A percentile compares a stretch with the other conserved stretches of the same genome.
These are phyloP conservation scores for Bocquillonia castaneifolia DNA, from an alignment of 441 rosid genomes.

Conservation along the genomic window DNA sequence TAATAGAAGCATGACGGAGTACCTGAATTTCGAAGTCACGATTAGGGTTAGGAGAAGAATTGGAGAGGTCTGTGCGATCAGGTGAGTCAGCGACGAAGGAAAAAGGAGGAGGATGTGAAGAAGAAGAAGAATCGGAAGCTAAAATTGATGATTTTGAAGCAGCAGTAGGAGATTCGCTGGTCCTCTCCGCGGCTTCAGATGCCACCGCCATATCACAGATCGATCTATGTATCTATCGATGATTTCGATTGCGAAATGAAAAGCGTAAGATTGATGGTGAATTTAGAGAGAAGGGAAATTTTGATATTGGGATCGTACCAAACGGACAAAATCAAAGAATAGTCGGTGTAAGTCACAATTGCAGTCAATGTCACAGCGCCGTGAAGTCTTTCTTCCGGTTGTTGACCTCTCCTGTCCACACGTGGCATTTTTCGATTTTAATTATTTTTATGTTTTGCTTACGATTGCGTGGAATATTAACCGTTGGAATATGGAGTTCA, in stretches of 20 bases:
- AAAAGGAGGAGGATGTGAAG: constrained; percentile 31
- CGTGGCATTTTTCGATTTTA: too few relatives aligned
- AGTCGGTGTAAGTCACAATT: constrained; percentile 6
- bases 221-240: constrained; percentile 1
- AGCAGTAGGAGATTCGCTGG: constrained; percentile 40
- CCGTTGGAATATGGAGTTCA: too few relatives aligned
- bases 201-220: constrained; percentile 45
- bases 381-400: too few relatives aligned
- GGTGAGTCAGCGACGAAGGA: constrained; percentile 39
- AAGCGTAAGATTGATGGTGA: too few relatives aligned
- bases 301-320: constrained; percentile 1
- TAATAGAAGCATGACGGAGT: too few relatives aligned
- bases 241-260: not conserved
- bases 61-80: constrained; percentile 46
- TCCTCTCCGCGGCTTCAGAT: constrained; percentile 36
- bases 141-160: constrained; percentile 37
- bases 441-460: too few relatives aligned
- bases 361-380: constrained; percentile 29
- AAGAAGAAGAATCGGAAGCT: constrained; percentile 32
- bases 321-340: constrained; percentile 22
- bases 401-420: too few relatives aligned
- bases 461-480: too few relatives aligned
- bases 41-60: constrained; percentile 43
- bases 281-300: constrained; percentile 3
- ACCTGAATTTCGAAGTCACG: constrained; percentile 60